phyloP scores from a whole-genome alignment of 306 rosid genomes.

The Cicer chorassanicum region DNA sequence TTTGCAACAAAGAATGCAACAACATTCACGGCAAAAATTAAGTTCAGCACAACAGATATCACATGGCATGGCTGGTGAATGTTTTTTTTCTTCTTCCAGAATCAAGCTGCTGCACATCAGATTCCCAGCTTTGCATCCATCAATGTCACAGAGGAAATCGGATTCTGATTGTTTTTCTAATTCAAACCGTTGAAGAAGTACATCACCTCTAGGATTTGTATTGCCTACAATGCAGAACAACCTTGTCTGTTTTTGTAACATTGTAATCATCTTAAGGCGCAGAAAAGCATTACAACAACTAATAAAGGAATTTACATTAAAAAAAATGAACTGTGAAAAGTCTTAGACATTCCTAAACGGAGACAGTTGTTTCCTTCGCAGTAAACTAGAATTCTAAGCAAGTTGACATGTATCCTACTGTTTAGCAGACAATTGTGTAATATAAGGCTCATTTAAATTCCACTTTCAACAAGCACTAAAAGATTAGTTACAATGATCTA shows the following conservation, averaged over 20 bases:
- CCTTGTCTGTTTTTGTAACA: not conserved
- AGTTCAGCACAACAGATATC: slow-evolving; percentile 75
- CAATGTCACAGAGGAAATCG: slow-evolving; percentile 43
- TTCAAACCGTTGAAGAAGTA: slow-evolving; percentile 40
- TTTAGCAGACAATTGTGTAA: not conserved
- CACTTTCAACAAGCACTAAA: not conserved
- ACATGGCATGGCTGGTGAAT: slow-evolving; percentile 58
- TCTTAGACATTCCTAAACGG: not conserved
- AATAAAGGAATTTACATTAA: not conserved
- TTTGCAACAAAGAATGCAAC: slow-evolving; percentile 77
- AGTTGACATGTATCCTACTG: not conserved
- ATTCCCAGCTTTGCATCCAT: slow-evolving; percentile 72
- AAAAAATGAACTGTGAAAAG: too few relatives aligned
- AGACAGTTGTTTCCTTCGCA: not conserved
- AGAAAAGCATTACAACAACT: not conserved
- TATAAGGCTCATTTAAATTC: not conserved
- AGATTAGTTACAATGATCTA: not conserved
- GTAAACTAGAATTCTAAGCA: not conserved
- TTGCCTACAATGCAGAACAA: slow-evolving; percentile 46
- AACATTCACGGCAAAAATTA: slow-evolving; percentile 75
- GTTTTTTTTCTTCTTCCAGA: slow-evolving; percentile 44
- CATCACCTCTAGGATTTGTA: slow-evolving; percentile 26
- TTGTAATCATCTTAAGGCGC: not conserved
- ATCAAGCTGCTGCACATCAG: slow-evolving; percentile 53
- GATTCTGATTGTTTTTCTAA: slow-evolving; percentile 36